Evolutionary conservation across 257 asterid genomes (phyloP).

Genomic region (Solanum virginianum): DNA sequence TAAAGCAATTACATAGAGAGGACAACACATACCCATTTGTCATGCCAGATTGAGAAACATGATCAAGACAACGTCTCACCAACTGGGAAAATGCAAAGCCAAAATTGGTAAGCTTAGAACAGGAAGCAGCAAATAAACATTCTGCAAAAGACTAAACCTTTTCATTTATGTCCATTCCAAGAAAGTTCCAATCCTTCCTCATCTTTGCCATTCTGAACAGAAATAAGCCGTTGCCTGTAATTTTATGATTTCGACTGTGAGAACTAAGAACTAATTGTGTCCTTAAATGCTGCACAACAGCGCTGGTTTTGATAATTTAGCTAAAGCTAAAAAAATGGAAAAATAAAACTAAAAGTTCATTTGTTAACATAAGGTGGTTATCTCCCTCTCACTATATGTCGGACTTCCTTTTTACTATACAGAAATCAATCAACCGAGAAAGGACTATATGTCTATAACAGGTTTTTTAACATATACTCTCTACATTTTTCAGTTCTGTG

Average conservation of each 20-base stretch:
- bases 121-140: conserved; percentile 2
- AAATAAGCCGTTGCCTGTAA: conserved; percentile 85
- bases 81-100: conserved; percentile 40
- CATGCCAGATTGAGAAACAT: conserved; percentile 28
- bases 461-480: background rate
- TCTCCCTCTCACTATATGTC: background rate
- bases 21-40: conserved; percentile 44
- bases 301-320: background rate
- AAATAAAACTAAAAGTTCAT: background rate
- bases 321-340: background rate
- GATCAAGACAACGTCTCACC: conserved; percentile 52
- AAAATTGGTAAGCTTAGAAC: conserved; percentile 8
- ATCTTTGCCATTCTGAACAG: conserved; percentile 62
- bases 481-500: background rate
- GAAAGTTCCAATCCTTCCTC: conserved; percentile 66
- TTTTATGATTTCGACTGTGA: conserved; percentile 4
- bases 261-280: background rate
- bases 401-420: background rate
- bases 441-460: background rate
- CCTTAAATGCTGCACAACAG: background rate
- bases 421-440: background rate
- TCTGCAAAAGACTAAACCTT: conserved; percentile 39
- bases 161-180: conserved; percentile 72
- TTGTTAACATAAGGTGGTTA: background rate
- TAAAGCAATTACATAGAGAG: background rate